Percentiles rank a stretch among this genome's conserved stretches.
Conservation (phyloP, 371 early-diverging fungal genomes). For the Entomophthora muscae region DNA sequence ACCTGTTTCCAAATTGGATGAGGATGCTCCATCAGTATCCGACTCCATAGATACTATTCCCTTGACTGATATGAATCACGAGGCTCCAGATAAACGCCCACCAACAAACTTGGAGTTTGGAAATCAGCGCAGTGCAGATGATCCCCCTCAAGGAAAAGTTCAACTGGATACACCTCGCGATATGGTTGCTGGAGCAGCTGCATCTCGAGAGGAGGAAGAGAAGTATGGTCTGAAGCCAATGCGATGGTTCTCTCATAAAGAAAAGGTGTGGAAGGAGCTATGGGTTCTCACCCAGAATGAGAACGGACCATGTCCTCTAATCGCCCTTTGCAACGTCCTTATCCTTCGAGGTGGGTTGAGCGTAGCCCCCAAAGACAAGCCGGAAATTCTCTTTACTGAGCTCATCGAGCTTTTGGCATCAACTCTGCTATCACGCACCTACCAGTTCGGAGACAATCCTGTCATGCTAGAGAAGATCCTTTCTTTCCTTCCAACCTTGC, state of each 20-base stretch:
- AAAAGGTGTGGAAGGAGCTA: not conserved
- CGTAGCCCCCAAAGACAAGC: constrained; percentile 31
- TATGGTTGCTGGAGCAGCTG: not conserved
- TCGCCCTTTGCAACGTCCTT: constrained; percentile 71
- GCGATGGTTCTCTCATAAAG: constrained; percentile 5
- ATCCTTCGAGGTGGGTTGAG: constrained; percentile 53
- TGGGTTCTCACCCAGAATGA: constrained; percentile 16
- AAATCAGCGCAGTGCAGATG: no score
- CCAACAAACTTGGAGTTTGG: no score
- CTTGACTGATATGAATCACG: no score
- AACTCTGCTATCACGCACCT: constrained; percentile 25
- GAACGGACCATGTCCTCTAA: constrained; percentile 84
- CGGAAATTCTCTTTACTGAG: constrained; percentile 41
- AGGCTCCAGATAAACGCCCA: no score
- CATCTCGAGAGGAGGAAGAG: not conserved
- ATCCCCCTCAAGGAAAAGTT: not conserved
- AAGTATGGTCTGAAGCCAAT: constrained; percentile 2
- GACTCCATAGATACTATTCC: no score
- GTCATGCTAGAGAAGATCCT: constrained; percentile 20
- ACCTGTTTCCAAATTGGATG: no score
- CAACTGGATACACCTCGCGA: not conserved
- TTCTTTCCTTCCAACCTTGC: constrained; percentile 26
- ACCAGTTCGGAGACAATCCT: constrained; percentile 11
- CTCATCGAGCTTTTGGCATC: constrained; percentile 58
- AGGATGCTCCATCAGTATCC: no score